These are phyloP conservation scores for Gigaspora rosea DNA, from an alignment of 192 early-diverging fungal genomes.

Conservation along the genomic window DNA sequence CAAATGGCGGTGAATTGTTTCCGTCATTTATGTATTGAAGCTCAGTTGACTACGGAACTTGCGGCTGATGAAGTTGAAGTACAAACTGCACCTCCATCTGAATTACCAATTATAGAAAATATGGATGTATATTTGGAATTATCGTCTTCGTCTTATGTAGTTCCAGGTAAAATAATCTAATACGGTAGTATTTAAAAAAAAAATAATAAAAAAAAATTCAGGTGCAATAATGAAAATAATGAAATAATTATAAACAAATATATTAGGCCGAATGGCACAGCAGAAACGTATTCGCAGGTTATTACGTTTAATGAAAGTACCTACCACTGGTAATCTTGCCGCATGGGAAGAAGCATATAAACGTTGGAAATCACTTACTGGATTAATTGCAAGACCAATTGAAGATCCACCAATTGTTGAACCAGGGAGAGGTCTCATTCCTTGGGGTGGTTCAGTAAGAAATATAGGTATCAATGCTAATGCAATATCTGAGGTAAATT, in stretches of 20 bases:
- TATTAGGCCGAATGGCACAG: constrained; percentile 65
- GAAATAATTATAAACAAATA: not conserved
- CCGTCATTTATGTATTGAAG: constrained; percentile 70
- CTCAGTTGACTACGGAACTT: constrained; percentile 63
- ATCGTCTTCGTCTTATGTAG: constrained; percentile 47
- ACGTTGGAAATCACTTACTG: constrained; percentile 69
- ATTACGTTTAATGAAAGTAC: constrained; percentile 62
- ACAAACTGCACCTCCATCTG: constrained; percentile 35
- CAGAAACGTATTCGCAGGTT: constrained; percentile 78
- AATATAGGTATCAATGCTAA: not conserved
- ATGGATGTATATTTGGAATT: constrained; percentile 69
- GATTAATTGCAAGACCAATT: constrained; percentile 33
- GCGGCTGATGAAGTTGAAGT: constrained; percentile 30
- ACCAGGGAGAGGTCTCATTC: constrained; percentile 1
- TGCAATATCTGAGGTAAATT: not conserved
- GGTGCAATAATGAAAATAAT: too few relatives aligned
- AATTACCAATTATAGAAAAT: constrained; percentile 71
- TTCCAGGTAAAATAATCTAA: constrained; percentile 45
- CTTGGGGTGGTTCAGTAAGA: not conserved
- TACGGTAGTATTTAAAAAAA: too few relatives aligned
- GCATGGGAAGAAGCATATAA: constrained; percentile 84
- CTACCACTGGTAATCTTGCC: constrained; percentile 72
- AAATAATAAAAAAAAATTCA: too few relatives aligned
- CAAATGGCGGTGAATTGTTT: constrained; percentile 64
- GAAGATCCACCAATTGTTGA: constrained; percentile 38